These are phyloP conservation scores for Sclerotinia spermophila DNA, from an alignment of 2,329 filamentous ascomycete genomes.

Conservation along the genomic window DNA sequence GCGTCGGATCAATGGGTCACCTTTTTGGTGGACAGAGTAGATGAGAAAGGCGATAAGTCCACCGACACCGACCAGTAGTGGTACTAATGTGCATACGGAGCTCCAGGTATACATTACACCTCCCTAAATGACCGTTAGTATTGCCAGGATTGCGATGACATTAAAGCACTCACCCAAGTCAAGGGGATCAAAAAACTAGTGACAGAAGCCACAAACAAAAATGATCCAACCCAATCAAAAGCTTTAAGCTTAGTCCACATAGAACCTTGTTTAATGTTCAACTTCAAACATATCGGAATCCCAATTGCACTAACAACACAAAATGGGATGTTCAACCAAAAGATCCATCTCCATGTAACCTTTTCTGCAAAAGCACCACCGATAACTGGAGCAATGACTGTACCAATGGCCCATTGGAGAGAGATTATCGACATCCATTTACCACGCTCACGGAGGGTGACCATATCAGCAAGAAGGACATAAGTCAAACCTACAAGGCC, in stretches of 20 bases:
- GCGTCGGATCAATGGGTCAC: slow-evolving; percentile 38
- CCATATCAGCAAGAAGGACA: slow-evolving; percentile 45
- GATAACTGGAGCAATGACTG: slow-evolving; percentile 37
- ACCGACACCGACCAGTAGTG: slow-evolving; percentile 51
- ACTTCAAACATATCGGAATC: slow-evolving; percentile 29
- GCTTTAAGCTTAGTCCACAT: slow-evolving; percentile 24
- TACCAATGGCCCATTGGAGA: slow-evolving; percentile 33
- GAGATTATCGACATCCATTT: slow-evolving; percentile 36
- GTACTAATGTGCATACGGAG: slow-evolving; percentile 57
- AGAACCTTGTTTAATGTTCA: slow-evolving; percentile 27
- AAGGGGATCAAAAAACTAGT: slow-evolving; percentile 58
- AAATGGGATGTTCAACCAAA: slow-evolving; percentile 32
- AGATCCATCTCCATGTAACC: slow-evolving; percentile 34
- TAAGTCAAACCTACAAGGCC: slow-evolving; percentile 46
- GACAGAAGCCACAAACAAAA: slow-evolving; percentile 56
- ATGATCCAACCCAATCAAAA: slow-evolving; percentile 59
- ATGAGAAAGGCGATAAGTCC: slow-evolving; percentile 50
- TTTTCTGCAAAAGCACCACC: slow-evolving; percentile 43
- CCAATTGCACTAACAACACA: slow-evolving; percentile 26
- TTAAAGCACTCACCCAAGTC: slow-evolving; percentile 46
- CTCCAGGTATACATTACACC: slow-evolving; percentile 62
- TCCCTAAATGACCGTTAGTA: slow-evolving; percentile 33
- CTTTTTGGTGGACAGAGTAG: slow-evolving; percentile 43
- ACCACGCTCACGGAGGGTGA: slow-evolving; percentile 42
- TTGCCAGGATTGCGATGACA: neutral